Conservation (phyloP, 2,329 filamentous ascomycete species). For the Ceratocystis eucalypticola region DNA sequence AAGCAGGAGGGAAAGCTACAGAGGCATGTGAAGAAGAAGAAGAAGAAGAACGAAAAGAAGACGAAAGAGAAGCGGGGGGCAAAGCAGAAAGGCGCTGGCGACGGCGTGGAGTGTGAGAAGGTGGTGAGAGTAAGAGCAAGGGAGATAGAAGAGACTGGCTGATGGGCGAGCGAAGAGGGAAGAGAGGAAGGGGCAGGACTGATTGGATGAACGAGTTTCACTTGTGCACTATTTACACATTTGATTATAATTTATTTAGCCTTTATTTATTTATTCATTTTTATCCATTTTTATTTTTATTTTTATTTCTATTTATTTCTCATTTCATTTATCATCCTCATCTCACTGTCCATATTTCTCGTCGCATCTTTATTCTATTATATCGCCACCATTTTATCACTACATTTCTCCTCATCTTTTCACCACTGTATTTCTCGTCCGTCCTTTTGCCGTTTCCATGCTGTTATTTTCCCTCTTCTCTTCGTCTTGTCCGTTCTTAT, state of each 20-base stretch:
- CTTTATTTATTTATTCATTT: background rate
- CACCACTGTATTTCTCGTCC: background rate
- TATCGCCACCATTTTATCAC: background rate
- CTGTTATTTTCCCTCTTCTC: background rate
- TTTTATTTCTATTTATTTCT: background rate
- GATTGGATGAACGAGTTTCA: conserved; percentile 8
- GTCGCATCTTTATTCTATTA: background rate
- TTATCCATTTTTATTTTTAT: background rate
- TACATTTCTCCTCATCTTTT: background rate
- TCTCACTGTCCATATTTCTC: background rate
- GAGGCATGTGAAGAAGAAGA: background rate
- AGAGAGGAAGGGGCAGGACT: background rate
- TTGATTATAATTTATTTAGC: background rate
- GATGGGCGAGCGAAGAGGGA: background rate
- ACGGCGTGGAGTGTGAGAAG: background rate
- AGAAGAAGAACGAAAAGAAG: background rate
- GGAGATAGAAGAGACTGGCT: background rate
- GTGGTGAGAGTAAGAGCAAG: too few relatives aligned
- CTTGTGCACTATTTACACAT: background rate
- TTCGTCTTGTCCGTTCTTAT: background rate
- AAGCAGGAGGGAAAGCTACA: background rate
- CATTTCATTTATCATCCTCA: background rate
- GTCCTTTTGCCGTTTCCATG: background rate
- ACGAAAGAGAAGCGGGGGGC: background rate
- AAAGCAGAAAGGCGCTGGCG: background rate